Base-by-base conservation (phyloP, 2,329 filamentous ascomycete species). In the Phialophora macrospora region DNA sequence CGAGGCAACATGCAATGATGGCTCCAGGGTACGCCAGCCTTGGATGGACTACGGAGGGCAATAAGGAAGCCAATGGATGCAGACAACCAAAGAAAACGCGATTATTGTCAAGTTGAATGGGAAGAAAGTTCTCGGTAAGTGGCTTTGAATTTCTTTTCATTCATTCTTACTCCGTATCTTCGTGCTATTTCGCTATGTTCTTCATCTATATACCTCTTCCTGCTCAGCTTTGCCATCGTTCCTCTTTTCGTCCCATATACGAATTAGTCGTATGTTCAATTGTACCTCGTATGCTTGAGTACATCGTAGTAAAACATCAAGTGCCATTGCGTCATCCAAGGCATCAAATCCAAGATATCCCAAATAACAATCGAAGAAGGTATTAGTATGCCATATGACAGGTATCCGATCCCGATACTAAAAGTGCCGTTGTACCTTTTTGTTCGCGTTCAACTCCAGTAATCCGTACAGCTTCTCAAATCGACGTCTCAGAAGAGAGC, bases 281-380 rank as follows among this genome's bases (percentile, higher is more conserved):
- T n/a, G n/a, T n/a, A n/a, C n/a, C n/a, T n/a, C 52, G 14, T 55
- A 17, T 55, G n/a, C 26, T 17, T 9, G 22, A 34, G 14, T 26
- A 17, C 52, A 55, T 55, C 52, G 52, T 55, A 55, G 28, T 55
- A 32, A 30, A 55, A 55, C 52, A 55, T 34, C 52, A 30, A n/a
- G 17, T 44, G 38, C 38, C 38, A 41, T 41, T 17, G 14, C 34
- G 14, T 41, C 34, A 44, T 44, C 52, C 28, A 20, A 32, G 52
- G 24, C 52, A 55, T 55, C 52, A 32, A 20, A 30, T 8, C 38
- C 17, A 44, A n/a, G 5, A 17, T 26, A 9, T 52, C 22, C 22
- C 1, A 28, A 51, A 11, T 12, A 22, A 9, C 4, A 26, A 28
- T 9, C 9, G 48, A 22, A 22, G n/a, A 52, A 52, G n/a, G 7